A percentile compares a stretch with the other conserved stretches of the same genome.
These are phyloP conservation scores for Sphagnum fallax DNA, from an alignment of 228 moss, liverwort and hornwort genomes.

Conservation along the genomic window DNA sequence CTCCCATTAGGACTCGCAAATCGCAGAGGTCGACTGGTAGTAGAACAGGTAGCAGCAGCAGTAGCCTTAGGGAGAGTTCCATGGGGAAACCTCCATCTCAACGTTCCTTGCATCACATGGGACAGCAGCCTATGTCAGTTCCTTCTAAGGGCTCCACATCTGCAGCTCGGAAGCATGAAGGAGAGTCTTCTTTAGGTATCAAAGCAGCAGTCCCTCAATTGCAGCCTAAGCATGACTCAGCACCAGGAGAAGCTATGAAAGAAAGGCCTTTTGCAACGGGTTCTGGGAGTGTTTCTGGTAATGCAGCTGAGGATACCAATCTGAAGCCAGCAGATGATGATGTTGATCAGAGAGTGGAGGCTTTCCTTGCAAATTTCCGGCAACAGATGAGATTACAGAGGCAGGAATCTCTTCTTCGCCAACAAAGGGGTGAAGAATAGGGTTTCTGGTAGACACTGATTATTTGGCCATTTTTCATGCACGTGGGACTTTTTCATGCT, in stretches of 20 bases:
- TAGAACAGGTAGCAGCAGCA: background rate
- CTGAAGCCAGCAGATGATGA: slow-evolving; percentile 5
- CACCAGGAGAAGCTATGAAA: background rate
- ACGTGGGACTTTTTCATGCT: background rate
- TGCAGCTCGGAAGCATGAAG: background rate
- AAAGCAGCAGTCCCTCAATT: background rate
- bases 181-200: background rate
- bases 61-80: background rate
- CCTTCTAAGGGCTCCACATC: background rate
- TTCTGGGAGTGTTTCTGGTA: background rate
- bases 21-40: background rate
- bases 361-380: slow-evolving; percentile 7
- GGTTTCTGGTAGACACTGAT: background rate
- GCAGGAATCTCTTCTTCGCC: slow-evolving; percentile 4
- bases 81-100: slow-evolving; percentile 1
- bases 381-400: slow-evolving; percentile 3
- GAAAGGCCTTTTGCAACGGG: background rate
- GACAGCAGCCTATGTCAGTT: background rate
- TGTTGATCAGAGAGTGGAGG: slow-evolving; percentile 1
- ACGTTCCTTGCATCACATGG: background rate
- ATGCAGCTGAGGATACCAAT: background rate
- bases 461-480: background rate
- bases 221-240: background rate
- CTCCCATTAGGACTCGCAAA: background rate
- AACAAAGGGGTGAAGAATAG: slow-evolving; percentile 5